phyloP scores from a whole-genome alignment of 2,329 filamentous ascomycete species.

The Penicillium sp. region DNA sequence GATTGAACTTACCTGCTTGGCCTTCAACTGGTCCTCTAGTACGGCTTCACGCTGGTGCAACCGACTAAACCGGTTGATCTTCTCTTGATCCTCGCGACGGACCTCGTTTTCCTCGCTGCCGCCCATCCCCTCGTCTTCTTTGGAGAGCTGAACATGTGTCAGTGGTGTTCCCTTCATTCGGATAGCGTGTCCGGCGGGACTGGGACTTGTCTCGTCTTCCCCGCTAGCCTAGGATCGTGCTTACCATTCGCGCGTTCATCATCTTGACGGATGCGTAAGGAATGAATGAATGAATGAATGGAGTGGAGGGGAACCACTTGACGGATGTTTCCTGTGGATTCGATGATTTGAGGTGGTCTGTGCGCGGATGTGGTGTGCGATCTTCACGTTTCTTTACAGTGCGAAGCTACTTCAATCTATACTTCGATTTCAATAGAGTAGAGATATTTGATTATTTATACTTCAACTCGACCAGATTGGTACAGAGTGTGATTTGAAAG shows the following conservation, averaged over 20 bases:
- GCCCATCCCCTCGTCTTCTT: slow-evolving; percentile 76
- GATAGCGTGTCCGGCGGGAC: not conserved
- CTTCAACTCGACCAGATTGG: not conserved
- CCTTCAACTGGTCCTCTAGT: slow-evolving; percentile 73
- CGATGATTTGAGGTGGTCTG: slow-evolving; percentile 22
- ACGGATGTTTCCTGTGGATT: slow-evolving; percentile 4
- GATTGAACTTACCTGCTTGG: slow-evolving; percentile 56
- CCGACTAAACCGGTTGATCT: slow-evolving; percentile 96
- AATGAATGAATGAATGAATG: not conserved
- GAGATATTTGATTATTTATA: too few species aligned
- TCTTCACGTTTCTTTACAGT: not conserved
- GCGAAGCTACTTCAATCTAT: too few species aligned
- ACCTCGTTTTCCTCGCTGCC: slow-evolving; percentile 83
- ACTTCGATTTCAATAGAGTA: too few species aligned
- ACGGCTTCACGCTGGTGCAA: slow-evolving; percentile 79
- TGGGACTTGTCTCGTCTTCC: not conserved
- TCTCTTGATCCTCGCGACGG: slow-evolving; percentile 93
- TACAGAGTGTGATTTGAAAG: not conserved
- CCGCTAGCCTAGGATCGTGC: slow-evolving; percentile 7
- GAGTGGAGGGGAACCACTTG: not conserved
- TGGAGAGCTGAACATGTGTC: slow-evolving; percentile 65
- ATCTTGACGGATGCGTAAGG: slow-evolving; percentile 30
- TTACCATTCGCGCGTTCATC: slow-evolving; percentile 60
- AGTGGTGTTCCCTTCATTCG: not conserved
- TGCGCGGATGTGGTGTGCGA: slow-evolving; percentile 16